Conservation (phyloP, 495 filamentous ascomycete genomes). For the Jackrogersella minutella region DNA sequence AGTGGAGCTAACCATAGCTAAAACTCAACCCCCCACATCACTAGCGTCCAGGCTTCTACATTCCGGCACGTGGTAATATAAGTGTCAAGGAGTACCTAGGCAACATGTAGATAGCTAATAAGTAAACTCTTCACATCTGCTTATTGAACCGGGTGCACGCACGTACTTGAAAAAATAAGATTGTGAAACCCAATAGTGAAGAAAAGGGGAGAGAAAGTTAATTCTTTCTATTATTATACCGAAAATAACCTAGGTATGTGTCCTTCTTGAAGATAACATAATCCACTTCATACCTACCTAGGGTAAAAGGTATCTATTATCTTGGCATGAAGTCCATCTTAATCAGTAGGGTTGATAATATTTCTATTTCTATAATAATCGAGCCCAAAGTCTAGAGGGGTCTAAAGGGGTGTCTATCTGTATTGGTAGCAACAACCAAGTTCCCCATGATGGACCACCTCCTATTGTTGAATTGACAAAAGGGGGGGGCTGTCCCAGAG, state of each 20-base stretch:
- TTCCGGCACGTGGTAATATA: not conserved
- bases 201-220: too few species aligned
- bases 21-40: conserved; percentile 20
- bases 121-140: too few species aligned
- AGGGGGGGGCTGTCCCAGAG: too few species aligned
- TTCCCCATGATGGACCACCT: too few species aligned
- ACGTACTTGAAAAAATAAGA: too few species aligned
- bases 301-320: too few species aligned
- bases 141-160: too few species aligned
- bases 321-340: conserved; percentile 23
- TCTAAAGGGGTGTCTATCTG: not conserved
- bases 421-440: not conserved
- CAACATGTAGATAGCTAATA: too few species aligned
- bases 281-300: conserved; percentile 21
- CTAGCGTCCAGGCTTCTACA: not conserved
- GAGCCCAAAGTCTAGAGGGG: not conserved
- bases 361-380: not conserved
- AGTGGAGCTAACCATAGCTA: conserved; percentile 25
- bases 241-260: not conserved
- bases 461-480: too few species aligned
- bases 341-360: conserved; percentile 1
- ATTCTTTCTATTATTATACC: too few species aligned
- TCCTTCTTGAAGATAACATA: not conserved
- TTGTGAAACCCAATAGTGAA: too few species aligned
- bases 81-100: too few species aligned